Evolutionary conservation across 2,329 filamentous ascomycete genomes (phyloP).

Genomic region (Xylogone sp.): DNA sequence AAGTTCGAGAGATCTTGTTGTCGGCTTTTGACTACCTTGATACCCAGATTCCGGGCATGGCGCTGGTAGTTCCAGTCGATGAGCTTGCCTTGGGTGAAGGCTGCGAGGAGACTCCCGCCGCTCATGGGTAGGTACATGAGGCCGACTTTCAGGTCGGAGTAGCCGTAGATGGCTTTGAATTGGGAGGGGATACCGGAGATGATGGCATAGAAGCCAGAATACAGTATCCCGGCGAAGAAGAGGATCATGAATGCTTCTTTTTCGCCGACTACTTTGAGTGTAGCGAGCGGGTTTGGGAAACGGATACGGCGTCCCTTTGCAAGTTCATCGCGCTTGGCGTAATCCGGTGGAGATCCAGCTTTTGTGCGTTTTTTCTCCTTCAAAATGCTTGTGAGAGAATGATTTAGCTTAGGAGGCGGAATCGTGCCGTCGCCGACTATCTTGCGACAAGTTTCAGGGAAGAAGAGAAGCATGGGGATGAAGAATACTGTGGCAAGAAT

Average conservation of each 20-base stretch:
- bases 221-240: slow-evolving; percentile 35
- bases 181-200: slow-evolving; percentile 38
- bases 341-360: slow-evolving; percentile 10
- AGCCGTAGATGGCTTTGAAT: slow-evolving; percentile 48
- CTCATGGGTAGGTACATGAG: slow-evolving; percentile 49
- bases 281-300: slow-evolving; percentile 36
- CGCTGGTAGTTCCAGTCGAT: slow-evolving; percentile 67
- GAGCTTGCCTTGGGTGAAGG: slow-evolving; percentile 44
- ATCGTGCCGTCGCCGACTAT: slow-evolving; percentile 54
- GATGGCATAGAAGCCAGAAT: slow-evolving; percentile 45
- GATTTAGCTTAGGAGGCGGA: slow-evolving; percentile 51
- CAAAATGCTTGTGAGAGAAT: slow-evolving; percentile 42
- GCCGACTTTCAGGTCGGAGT: slow-evolving; percentile 51
- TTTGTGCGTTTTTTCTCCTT: slow-evolving; percentile 11
- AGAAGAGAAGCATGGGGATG: slow-evolving; percentile 21
- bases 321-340: slow-evolving; percentile 23
- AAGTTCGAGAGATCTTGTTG: slow-evolving; percentile 45
- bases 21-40: slow-evolving; percentile 49
- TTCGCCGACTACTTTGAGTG: slow-evolving; percentile 37
- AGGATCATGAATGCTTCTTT: slow-evolving; percentile 42
- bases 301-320: slow-evolving; percentile 24
- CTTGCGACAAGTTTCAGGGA: slow-evolving; percentile 50
- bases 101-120: slow-evolving; percentile 40
- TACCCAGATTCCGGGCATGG: slow-evolving; percentile 48
- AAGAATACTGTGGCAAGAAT: slow-evolving; percentile 15